Base-by-base conservation (phyloP, 345 rosid genomes). In the Gossypium rotundifolium region DNA sequence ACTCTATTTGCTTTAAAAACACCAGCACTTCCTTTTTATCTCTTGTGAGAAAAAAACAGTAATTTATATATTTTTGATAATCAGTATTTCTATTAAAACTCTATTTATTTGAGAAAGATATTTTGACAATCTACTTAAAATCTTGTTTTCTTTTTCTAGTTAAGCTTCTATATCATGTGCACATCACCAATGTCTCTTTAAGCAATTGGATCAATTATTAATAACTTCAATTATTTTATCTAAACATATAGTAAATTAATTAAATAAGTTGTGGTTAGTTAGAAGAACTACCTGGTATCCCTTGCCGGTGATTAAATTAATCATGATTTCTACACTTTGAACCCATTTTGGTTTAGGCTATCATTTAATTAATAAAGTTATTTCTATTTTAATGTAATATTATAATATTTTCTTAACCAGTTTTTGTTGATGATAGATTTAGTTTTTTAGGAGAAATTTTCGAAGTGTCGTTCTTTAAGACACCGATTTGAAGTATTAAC, bases 241-340 rank as follows among this genome's bases (percentile, higher is more conserved):
- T 70, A 2, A 51, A 51, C 45, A 9, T 51, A 27, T 51, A 13
- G 40, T n/a, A 38, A 38, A 40, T 14, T 17, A 10, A 27, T 52
- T 52, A 54, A 70, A 5, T 4, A 11, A 20, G 16, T 33, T 70
- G 10, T 70, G 48, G 60, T 70, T 53, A 2, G 29, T 38, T 33
- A 7, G 12, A 33, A 33, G 12, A 33, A 33, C 8, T 14, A 23
- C 7, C 20, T 20, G 18, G 3, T 22, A 20, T 22, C 52, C 16
- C 23, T 11, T 27, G 74, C 18, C 75, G 75, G 65, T 72, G 75
- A 59, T 72, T 72, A 72, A 58, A 72, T 45, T 58, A 59, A 23
- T 58, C 75, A 44, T 61, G 5, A 10, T 18, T 14, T 14, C 8
- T 44, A 61, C 14, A 27, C 45, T 9, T 29, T 11, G 9, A 45